phyloP scores from a whole-genome alignment of 2,329 filamentous ascomycete species.

The Fusarium miscanthi region DNA sequence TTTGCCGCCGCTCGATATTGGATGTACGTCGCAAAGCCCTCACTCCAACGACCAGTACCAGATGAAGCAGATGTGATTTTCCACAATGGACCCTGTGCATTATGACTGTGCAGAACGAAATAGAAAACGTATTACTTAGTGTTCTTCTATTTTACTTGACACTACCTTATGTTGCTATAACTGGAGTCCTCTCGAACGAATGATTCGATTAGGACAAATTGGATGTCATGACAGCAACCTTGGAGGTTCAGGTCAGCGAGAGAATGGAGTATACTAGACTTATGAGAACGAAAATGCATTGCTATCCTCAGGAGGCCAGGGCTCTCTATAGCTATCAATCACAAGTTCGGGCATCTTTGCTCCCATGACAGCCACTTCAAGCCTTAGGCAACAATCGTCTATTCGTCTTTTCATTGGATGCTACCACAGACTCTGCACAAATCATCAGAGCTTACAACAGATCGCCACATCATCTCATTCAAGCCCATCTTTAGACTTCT shows the following conservation, averaged over 20 bases:
- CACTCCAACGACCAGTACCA: background rate
- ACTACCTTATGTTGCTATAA: background rate
- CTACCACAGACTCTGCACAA: conserved; percentile 7
- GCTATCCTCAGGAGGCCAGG: background rate
- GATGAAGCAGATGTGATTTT: background rate
- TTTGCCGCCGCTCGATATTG: background rate
- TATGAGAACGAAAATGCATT: background rate
- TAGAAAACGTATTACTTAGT: background rate
- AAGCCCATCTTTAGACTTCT: conserved; percentile 10
- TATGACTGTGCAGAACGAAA: background rate
- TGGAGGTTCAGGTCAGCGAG: background rate
- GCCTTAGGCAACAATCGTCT: conserved; percentile 30
- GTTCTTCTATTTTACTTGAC: background rate
- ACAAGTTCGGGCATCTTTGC: background rate
- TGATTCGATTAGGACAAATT: background rate
- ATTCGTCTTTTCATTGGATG: conserved; percentile 18
- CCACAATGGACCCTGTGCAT: background rate
- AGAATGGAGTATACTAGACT: background rate
- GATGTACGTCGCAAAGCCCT: background rate
- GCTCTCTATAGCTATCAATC: background rate
- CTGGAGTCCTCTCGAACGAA: background rate
- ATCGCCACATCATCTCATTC: conserved; percentile 24
- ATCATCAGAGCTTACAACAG: conserved; percentile 5
- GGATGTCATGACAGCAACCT: conserved; percentile 4
- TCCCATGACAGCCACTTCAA: background rate